Percentiles rank a stretch among this genome's conserved stretches.
phyloP scores from a whole-genome alignment of 73 alveolate species.

The Symbiodinium pilosum region DNA sequence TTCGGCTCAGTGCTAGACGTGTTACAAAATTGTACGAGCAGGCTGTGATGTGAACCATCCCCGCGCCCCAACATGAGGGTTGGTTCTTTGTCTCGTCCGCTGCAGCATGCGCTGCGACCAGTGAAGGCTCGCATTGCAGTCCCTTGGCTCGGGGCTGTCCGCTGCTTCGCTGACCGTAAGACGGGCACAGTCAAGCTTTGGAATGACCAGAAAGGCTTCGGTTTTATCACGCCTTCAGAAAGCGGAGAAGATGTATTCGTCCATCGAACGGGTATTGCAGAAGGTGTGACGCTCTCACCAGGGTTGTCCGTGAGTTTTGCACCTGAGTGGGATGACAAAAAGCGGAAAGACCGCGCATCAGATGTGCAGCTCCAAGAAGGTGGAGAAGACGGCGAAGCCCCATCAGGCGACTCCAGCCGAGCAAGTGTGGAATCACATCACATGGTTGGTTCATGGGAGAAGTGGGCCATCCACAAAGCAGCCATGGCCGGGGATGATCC shows the following conservation, averaged over 20 bases:
- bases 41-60: background rate
- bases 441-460: conserved; percentile 85
- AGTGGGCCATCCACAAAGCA: conserved; percentile 63
- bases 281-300: conserved; percentile 29
- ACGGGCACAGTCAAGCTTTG: conserved; percentile 57
- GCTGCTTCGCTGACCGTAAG: conserved; percentile 22
- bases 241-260: conserved; percentile 90
- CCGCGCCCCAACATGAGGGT: background rate
- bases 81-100: background rate
- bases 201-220: conserved; percentile 93
- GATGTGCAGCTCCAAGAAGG: conserved; percentile 33
- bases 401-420: background rate
- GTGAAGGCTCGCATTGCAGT: background rate
- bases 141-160: conserved; percentile 6
- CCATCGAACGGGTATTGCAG: conserved; percentile 54
- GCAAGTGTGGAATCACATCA: conserved; percentile 20
- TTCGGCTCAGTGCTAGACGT: background rate
- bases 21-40: background rate
- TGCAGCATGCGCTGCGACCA: background rate
- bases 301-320: conserved; percentile 46
- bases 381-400: background rate
- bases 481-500: conserved; percentile 79
- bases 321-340: conserved; percentile 75
- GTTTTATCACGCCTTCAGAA: conserved; percentile 73
- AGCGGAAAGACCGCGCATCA: conserved; percentile 44